These are phyloP conservation scores for Trifolium fragiferum DNA, from an alignment of 306 rosid species.

Conservation along the genomic window DNA sequence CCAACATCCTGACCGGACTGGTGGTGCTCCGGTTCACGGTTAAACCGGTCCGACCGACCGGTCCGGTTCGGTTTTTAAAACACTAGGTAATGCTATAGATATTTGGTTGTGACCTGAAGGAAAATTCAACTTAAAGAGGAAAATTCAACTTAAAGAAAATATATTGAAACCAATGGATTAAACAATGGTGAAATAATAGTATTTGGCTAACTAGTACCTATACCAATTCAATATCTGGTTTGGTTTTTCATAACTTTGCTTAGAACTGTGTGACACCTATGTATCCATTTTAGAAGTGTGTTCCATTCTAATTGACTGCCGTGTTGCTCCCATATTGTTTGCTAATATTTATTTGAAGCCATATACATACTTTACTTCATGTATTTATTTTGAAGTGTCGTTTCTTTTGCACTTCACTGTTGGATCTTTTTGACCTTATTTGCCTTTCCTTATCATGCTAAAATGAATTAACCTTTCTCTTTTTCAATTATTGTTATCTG, in stretches of 20 bases:
- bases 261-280: neutral
- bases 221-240: neutral
- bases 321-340: neutral
- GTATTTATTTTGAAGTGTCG: slow-evolving; percentile 4
- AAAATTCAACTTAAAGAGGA: too few relatives aligned
- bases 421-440: slow-evolving; percentile 19
- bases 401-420: slow-evolving; percentile 1
- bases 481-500: neutral
- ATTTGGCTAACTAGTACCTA: neutral
- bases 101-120: too few relatives aligned
- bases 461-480: neutral
- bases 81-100: too few relatives aligned
- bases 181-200: too few relatives aligned
- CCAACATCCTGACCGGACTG: too few relatives aligned
- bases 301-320: slow-evolving; percentile 2
- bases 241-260: neutral
- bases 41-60: too few relatives aligned
- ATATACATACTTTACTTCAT: neutral
- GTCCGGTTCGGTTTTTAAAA: too few relatives aligned
- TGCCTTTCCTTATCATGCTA: neutral
- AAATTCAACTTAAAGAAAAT: too few relatives aligned
- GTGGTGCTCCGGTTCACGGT: too few relatives aligned
- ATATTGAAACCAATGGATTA: too few relatives aligned
- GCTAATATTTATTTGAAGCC: neutral
- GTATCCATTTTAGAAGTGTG: neutral